These are phyloP conservation scores for Quercus phellos DNA, from an alignment of 331 rosid genomes.

Conservation along the genomic window DNA sequence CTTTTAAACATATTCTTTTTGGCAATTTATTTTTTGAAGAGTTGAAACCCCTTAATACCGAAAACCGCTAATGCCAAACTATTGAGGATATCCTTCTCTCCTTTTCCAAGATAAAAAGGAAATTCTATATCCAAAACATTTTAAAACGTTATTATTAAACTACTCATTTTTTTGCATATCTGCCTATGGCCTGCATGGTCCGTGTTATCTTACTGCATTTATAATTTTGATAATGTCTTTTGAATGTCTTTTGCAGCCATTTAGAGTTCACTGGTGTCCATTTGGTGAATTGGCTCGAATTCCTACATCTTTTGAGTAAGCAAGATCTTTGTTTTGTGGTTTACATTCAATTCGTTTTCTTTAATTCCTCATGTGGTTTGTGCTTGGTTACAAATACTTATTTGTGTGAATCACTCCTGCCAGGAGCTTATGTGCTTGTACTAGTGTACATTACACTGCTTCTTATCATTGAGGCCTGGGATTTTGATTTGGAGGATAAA, in stretches of 20 bases:
- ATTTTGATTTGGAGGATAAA: not conserved
- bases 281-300: conserved; percentile 9
- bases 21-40: not conserved
- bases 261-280: conserved; percentile 28
- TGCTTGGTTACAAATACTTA: not conserved
- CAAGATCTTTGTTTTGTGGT: not conserved
- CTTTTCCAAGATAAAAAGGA: not conserved
- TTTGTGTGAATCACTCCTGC: not conserved
- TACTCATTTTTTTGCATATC: not conserved
- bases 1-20: not conserved
- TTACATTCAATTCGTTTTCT: not conserved
- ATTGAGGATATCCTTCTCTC: not conserved
- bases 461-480: not conserved
- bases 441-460: not conserved
- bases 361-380: not conserved
- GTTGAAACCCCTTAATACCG: not conserved
- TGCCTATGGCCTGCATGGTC: not conserved
- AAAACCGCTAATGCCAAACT: not conserved
- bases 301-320: conserved; percentile 27
- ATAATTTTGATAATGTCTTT: no score
- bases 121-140: not conserved
- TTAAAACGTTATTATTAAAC: not conserved
- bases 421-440: not conserved
- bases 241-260: conserved; percentile 10
- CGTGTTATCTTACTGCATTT: not conserved